Conservation (phyloP, 495 filamentous ascomycete genomes). For the Monascus purpureus region DNA sequence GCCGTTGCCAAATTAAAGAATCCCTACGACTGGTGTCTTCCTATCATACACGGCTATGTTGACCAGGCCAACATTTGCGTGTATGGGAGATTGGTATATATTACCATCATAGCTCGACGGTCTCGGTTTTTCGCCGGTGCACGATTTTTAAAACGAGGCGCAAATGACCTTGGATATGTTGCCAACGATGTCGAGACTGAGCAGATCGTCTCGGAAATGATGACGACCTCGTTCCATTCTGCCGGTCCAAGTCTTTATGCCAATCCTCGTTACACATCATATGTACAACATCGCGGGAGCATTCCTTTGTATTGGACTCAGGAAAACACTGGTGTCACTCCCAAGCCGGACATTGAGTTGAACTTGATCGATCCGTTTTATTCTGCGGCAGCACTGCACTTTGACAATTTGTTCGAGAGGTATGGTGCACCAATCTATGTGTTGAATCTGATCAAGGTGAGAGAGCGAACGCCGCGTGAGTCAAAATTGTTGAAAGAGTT, state of each 20-base stretch:
- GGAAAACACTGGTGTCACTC: conserved; percentile 87
- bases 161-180: conserved; percentile 92
- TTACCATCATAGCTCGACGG: conserved; percentile 82
- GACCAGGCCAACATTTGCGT: conserved; percentile 77
- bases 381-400: conserved; percentile 88
- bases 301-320: conserved; percentile 97
- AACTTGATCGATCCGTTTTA: conserved; percentile 95
- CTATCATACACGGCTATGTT: conserved; percentile 91
- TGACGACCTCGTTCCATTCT: conserved; percentile 90
- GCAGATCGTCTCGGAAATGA: conserved; percentile 88
- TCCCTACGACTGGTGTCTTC: conserved; percentile 89
- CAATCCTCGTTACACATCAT: conserved; percentile 87
- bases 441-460: conserved; percentile 83
- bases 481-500: conserved; percentile 84
- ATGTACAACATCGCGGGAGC: conserved; percentile 91
- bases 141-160: conserved; percentile 83
- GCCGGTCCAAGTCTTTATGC: conserved; percentile 74
- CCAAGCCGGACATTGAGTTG: conserved; percentile 88
- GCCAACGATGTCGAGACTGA: conserved; percentile 99
- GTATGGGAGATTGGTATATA: conserved; percentile 74
- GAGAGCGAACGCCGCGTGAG: conserved; percentile 83
- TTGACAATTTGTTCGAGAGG: conserved; percentile 87
- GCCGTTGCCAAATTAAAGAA: conserved; percentile 56
- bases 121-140: conserved; percentile 92
- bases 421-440: conserved; percentile 88